Evolutionary conservation across 306 rosid species (phyloP), one percentile per base, ranked within the genome.

Genomic region (Aeschynomene evenia): DNA sequence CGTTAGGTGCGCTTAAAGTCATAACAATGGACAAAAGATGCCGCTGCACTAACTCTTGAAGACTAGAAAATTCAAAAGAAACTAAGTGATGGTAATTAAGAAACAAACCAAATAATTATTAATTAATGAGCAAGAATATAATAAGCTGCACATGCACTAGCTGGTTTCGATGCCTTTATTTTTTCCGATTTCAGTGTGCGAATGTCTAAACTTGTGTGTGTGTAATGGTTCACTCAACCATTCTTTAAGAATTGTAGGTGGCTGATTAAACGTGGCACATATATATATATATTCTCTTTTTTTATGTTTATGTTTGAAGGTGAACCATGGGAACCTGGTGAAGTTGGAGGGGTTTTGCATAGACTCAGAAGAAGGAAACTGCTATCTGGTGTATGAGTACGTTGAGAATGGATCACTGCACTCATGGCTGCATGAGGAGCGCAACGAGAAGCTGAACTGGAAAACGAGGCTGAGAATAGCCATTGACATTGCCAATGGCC

Each of bases 311-410:
- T 5, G 51, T n/a, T 55, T 79, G 86, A 67, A 94, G 98, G 96
- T 94, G 31, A 94, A 94, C 85, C 98, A 94, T 78, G 98, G 98
- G 74, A 94, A 80, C 78, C 62, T 94, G 77, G 97, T 94, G 88
- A 94, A 85, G 84, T 72, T 94, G 46, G 98, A 90, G 42, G 98
- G 98, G 29, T 94, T 94, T 53, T 88, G 98, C 91, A 80, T 91
- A 40, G 97, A 90, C 73, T 69, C 68, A 9, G 89, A 78, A 18
- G 91, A 85, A 80, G 85, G 80, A 34, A 87, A 72, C 26, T 94
- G 98, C 84, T 90, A 82, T 78, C 85, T 94, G 22, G 83, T 91
- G 10, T 94, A 94, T 11, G 98, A 91, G 75, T 91, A 73, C 50
- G 95, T 94, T 0, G 98, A 88, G 69, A 85, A 87, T 33, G 98